Conservation (phyloP, 352 stramenopile genomes). For the Phytophthora pluvialis region DNA sequence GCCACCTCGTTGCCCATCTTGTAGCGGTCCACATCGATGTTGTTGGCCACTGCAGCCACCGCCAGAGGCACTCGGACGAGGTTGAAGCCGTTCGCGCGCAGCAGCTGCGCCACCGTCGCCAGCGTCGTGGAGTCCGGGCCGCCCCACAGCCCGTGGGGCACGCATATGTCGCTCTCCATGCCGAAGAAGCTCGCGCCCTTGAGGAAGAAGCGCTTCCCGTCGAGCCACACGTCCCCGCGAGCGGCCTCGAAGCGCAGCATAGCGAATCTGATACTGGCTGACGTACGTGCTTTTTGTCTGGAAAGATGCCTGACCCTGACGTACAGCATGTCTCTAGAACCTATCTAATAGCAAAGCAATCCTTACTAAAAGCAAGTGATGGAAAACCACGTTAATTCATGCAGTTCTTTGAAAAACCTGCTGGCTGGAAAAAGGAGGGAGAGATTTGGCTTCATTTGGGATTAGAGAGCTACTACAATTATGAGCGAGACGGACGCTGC, state of each 20-base stretch:
- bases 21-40: constrained; percentile 40
- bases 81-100: constrained; percentile 57
- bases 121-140: constrained; percentile 59
- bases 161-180: constrained; percentile 67
- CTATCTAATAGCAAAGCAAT: neutral
- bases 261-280: constrained; percentile 25
- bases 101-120: constrained; percentile 37
- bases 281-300: neutral
- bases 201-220: constrained; percentile 44
- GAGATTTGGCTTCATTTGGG: constrained; percentile 24
- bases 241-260: constrained; percentile 40
- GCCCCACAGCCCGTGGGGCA: constrained; percentile 67
- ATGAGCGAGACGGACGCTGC: constrained; percentile 38
- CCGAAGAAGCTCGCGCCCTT: constrained; percentile 73
- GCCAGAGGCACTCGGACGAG: constrained; percentile 57
- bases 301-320: neutral
- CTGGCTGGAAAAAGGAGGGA: constrained; percentile 23
- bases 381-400: neutral
- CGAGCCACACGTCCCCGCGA: constrained; percentile 43
- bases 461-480: neutral
- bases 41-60: constrained; percentile 48
- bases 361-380: neutral
- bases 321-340: neutral
- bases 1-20: constrained; percentile 54
- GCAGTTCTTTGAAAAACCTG: constrained; percentile 11